These are phyloP conservation scores for Pisolithus marmoratus DNA, from an alignment of 768 basidiomycete genomes.

Conservation along the genomic window DNA sequence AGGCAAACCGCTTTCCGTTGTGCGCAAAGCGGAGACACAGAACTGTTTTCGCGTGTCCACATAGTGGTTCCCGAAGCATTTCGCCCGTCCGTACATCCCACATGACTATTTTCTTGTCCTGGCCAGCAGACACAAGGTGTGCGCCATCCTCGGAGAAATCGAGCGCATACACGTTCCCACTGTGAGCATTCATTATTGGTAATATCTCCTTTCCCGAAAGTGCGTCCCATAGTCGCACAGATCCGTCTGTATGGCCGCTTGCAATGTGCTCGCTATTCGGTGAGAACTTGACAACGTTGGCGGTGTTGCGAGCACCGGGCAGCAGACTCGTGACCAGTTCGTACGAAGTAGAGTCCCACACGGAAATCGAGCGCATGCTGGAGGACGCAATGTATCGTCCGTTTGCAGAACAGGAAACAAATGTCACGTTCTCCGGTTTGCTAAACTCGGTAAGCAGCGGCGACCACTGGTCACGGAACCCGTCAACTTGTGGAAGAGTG, in stretches of 20 bases:
- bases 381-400: conserved; percentile 26
- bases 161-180: conserved; percentile 17
- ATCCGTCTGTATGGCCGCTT: conserved; percentile 18
- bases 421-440: conserved; percentile 5
- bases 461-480: conserved; percentile 27
- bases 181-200: conserved; percentile 14
- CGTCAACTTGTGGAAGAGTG: conserved; percentile 16
- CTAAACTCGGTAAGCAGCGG: conserved; percentile 27
- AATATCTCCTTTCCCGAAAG: conserved; percentile 17
- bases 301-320: conserved; percentile 2
- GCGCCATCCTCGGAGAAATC: conserved; percentile 26
- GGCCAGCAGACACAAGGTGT: conserved; percentile 20
- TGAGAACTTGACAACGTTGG: conserved; percentile 24
- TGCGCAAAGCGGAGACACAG: conserved; percentile 28
- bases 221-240: conserved; percentile 22
- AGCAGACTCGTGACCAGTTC: conserved; percentile 19
- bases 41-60: conserved; percentile 19
- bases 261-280: conserved; percentile 20
- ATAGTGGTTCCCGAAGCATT: conserved; percentile 11
- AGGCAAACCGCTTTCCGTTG: conserved; percentile 18
- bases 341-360: conserved; percentile 26
- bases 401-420: conserved; percentile 22
- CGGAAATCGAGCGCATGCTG: conserved; percentile 10
- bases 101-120: conserved; percentile 20
- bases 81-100: conserved; percentile 18